These are phyloP conservation scores for Phialemonium atrogriseum DNA, from an alignment of 2,329 filamentous ascomycete genomes.

Conservation along the genomic window DNA sequence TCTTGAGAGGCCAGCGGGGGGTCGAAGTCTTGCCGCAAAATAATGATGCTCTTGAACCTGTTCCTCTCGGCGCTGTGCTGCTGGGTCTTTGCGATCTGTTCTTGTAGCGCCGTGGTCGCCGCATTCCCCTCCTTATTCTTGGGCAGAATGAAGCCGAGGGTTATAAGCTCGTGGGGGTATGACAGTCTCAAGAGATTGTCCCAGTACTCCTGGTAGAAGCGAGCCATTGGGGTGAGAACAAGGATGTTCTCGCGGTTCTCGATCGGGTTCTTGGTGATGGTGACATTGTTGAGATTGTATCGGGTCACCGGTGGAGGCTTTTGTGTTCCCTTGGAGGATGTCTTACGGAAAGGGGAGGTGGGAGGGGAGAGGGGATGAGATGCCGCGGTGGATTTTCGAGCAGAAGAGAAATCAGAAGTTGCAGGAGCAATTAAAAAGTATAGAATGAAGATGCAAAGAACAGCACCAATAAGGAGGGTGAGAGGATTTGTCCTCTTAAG, in stretches of 20 bases:
- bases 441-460: conserved; percentile 66
- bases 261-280: conserved; percentile 67
- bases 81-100: conserved; percentile 78
- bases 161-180: conserved; percentile 93
- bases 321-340: conserved; percentile 40
- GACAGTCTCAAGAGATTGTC: conserved; percentile 75
- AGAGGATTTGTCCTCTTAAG: conserved; percentile 74
- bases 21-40: conserved; percentile 91
- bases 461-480: conserved; percentile 62
- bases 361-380: conserved; percentile 65
- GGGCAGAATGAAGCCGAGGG: conserved; percentile 90
- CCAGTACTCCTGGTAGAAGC: conserved; percentile 95
- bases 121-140: conserved; percentile 88
- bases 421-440: conserved; percentile 52
- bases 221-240: conserved; percentile 84
- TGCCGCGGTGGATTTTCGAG: conserved; percentile 41
- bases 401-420: conserved; percentile 16
- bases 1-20: conserved; percentile 70
- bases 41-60: conserved; percentile 88
- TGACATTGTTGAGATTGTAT: conserved; percentile 94
- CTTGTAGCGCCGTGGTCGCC: conserved; percentile 75
- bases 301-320: conserved; percentile 78
- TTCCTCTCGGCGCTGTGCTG: conserved; percentile 64
- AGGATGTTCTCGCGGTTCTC: conserved; percentile 78
- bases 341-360: conserved; percentile 65